A percentile compares a stretch with the other conserved stretches of the same genome.
phyloP scores from a whole-genome alignment of 2,329 filamentous ascomycete species.

The Cercospora sp. region DNA sequence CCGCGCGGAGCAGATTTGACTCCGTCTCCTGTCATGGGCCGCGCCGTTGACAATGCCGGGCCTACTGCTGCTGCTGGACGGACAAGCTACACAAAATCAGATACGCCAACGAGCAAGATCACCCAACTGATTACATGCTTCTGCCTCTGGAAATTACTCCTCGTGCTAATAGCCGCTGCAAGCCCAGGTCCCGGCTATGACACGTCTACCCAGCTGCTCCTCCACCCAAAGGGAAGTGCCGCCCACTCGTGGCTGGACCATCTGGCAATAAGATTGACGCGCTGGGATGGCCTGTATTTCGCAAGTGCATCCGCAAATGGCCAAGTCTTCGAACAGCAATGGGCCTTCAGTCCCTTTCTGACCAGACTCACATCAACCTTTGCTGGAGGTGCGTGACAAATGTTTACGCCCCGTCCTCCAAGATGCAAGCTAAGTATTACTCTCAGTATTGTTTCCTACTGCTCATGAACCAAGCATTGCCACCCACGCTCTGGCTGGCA shows the following conservation, averaged over 20 bases:
- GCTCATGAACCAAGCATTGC: slow-evolving; percentile 25
- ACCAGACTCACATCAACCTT: slow-evolving; percentile 47
- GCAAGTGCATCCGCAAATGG: slow-evolving; percentile 62
- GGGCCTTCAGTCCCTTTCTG: slow-evolving; percentile 71
- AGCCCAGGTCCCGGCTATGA: slow-evolving; percentile 69
- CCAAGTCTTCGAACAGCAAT: slow-evolving; percentile 77
- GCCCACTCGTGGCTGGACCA: slow-evolving; percentile 34
- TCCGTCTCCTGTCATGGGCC: neutral
- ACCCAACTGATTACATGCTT: slow-evolving; percentile 46
- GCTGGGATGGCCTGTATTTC: slow-evolving; percentile 84
- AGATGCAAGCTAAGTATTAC: slow-evolving; percentile 34
- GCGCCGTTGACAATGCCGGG: neutral
- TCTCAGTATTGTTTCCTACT: slow-evolving; percentile 11
- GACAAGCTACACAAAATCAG: slow-evolving; percentile 6
- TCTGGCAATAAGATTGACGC: slow-evolving; percentile 60
- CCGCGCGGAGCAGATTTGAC: neutral
- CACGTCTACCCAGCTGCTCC: slow-evolving; percentile 66
- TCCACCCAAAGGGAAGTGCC: slow-evolving; percentile 31
- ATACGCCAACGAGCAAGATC: slow-evolving; percentile 16
- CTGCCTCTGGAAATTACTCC: slow-evolving; percentile 63
- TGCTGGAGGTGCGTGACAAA: slow-evolving; percentile 44
- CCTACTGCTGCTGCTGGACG: neutral
- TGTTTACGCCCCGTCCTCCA: neutral
- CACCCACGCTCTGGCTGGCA: slow-evolving; percentile 55
- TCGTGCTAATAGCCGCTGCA: slow-evolving; percentile 62